Base-by-base conservation (phyloP, 2,329 filamentous ascomycete genomes). In the Claviceps quebecensis region DNA sequence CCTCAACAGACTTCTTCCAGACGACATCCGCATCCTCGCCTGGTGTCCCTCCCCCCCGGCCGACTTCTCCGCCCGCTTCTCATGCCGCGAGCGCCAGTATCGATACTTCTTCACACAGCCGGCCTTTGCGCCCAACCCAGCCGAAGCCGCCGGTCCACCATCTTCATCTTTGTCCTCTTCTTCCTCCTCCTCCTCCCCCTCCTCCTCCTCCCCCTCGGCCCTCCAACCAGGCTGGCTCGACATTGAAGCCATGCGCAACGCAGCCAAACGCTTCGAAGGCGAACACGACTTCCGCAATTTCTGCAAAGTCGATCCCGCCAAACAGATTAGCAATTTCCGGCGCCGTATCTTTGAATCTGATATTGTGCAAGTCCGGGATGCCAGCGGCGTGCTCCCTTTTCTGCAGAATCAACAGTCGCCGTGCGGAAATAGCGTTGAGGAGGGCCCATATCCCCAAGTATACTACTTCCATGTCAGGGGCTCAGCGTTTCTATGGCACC, bases 61-160 rank as follows among this genome's bases (percentile, higher is more conserved):
- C 8, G 78, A 79, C 55, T 98, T 98, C 67, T 89, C 87, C 37
- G 93, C 93, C 4, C 83, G 93, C 41, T 96, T 96, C 74, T 89
- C 86, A 50, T 98, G 93, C 68, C 81, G 84, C 55, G 89, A 96
- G 68, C 78, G 93, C 22, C 84, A 86, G 57, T 98, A 98, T 71
- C 83, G 87, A 53, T 98, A 98, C 69, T 97, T 95, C 73, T 98
- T 98, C 72, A 97, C 93, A 0, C 88, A 96, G 64, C 93, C 93
- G 0, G 87, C 86, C 1, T 95, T 88, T 62, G 72, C 80, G 2
- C 88, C 88, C 0, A 73, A 78, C 4, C 67, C 40, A 22, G 17
- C 17, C 17, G 17, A 17, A 40, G 17, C 38, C 14, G 38, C n/a
- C 6, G 55, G 61, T 23, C 41, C 50, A 58, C 56, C 53, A 26